Percentiles rank a stretch among this genome's conserved stretches.
Evolutionary conservation across 2,329 filamentous ascomycete genomes (phyloP).

Genomic region (Colletotrichum spaethianum): DNA sequence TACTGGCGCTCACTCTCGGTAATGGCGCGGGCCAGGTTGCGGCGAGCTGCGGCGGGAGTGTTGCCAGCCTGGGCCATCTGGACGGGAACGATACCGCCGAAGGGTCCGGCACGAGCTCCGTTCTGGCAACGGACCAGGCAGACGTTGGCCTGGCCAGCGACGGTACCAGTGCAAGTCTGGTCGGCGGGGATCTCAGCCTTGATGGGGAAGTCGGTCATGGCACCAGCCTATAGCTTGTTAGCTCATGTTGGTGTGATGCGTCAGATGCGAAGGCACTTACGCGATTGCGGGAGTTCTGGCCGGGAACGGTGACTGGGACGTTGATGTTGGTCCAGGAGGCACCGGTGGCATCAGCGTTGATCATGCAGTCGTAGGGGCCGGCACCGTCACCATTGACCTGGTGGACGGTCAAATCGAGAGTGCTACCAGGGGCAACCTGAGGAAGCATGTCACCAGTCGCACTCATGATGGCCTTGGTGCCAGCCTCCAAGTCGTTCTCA

Average conservation of each 20-base stretch:
- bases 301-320: slow-evolving; percentile 66
- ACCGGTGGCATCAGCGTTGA: slow-evolving; percentile 68
- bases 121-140: slow-evolving; percentile 73
- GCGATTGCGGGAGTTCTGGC: slow-evolving; percentile 62
- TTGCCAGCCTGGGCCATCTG: slow-evolving; percentile 36
- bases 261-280: slow-evolving; percentile 43
- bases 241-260: neutral
- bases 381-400: slow-evolving; percentile 42
- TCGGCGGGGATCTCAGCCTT: slow-evolving; percentile 65
- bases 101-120: slow-evolving; percentile 68
- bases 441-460: slow-evolving; percentile 70
- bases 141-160: slow-evolving; percentile 67
- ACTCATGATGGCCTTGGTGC: slow-evolving; percentile 70
- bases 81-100: slow-evolving; percentile 60
- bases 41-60: slow-evolving; percentile 38
- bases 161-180: slow-evolving; percentile 68
- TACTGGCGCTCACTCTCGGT: slow-evolving; percentile 40
- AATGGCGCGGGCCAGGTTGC: slow-evolving; percentile 37
- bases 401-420: slow-evolving; percentile 68
- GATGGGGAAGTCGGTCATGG: slow-evolving; percentile 60
- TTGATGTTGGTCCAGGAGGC: slow-evolving; percentile 63
- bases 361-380: slow-evolving; percentile 69
- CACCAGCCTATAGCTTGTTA: slow-evolving; percentile 48
- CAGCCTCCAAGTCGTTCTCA: slow-evolving; percentile 69
- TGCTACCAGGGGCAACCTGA: slow-evolving; percentile 70